phyloP scores from a whole-genome alignment of 352 stramenopile species.

The Pythium brassicae region DNA sequence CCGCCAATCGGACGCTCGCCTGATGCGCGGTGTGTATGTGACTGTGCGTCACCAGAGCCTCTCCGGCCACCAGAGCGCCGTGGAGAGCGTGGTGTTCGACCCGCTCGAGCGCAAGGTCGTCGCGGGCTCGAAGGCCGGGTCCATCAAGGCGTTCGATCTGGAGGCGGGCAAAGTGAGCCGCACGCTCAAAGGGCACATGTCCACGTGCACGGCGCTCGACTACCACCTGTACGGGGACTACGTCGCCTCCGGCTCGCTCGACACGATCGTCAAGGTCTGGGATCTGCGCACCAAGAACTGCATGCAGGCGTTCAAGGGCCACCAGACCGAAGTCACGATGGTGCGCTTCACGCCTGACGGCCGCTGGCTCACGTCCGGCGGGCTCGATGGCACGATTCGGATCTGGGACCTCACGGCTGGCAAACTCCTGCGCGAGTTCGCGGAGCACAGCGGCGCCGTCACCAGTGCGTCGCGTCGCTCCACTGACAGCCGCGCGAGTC shows the following conservation, averaged over 20 bases:
- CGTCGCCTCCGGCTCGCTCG: constrained; percentile 71
- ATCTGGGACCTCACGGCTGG: constrained; percentile 85
- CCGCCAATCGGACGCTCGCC: too few species aligned
- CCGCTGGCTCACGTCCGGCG: constrained; percentile 78
- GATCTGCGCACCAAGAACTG: constrained; percentile 81
- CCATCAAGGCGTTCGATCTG: constrained; percentile 83
- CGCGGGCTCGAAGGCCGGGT: constrained; percentile 71
- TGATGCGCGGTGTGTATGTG: too few species aligned
- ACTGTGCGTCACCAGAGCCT: too few species aligned
- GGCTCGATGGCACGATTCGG: constrained; percentile 66
- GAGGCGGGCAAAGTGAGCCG: constrained; percentile 74
- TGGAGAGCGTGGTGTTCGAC: constrained; percentile 82
- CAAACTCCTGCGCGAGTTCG: constrained; percentile 71
- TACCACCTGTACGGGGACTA: constrained; percentile 87
- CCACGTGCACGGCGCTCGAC: constrained; percentile 72
- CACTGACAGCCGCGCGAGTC: not conserved
- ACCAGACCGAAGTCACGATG: constrained; percentile 68
- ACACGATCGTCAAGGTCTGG: constrained; percentile 87
- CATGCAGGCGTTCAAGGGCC: constrained; percentile 85
- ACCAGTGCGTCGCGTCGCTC: constrained; percentile 22
- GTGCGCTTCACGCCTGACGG: constrained; percentile 80
- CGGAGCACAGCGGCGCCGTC: constrained; percentile 69
- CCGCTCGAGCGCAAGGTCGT: constrained; percentile 71
- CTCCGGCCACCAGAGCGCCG: constrained; percentile 62
- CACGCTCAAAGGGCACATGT: constrained; percentile 84